A percentile compares a stretch with the other conserved stretches of the same genome.
Evolutionary conservation across 352 stramenopile genomes (phyloP).

Genomic region (Phytophthora kernoviae): DNA sequence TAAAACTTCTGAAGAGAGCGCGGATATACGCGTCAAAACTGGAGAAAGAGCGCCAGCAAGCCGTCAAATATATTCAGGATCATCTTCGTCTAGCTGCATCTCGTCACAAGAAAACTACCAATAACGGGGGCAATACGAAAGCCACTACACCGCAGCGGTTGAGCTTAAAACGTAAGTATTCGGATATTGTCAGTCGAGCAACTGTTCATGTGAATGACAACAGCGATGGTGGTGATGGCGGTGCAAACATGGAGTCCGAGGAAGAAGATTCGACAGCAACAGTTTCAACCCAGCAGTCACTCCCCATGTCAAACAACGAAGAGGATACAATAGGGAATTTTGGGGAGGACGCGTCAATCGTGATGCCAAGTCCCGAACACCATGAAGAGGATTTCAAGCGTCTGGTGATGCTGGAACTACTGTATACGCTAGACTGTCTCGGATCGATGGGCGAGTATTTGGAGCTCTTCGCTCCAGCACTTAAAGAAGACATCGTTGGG

Average conservation of each 20-base stretch:
- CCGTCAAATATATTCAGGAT: constrained; percentile 83
- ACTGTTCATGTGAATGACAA: constrained; percentile 23
- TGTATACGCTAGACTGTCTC: constrained; percentile 86
- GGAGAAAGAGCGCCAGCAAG: constrained; percentile 65
- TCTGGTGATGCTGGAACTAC: constrained; percentile 80
- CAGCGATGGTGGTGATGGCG: constrained; percentile 20
- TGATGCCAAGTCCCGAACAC: constrained; percentile 38
- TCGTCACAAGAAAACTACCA: constrained; percentile 41
- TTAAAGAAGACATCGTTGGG: constrained; percentile 85
- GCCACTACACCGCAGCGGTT: constrained; percentile 27
- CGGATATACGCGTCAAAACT: constrained; percentile 81
- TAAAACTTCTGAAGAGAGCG: constrained; percentile 76
- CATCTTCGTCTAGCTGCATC: constrained; percentile 42
- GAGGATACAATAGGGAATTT: constrained; percentile 31
- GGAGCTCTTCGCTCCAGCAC: constrained; percentile 79
- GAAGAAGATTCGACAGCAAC: constrained; percentile 21
- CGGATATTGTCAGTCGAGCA: constrained; percentile 30
- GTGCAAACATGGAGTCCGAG: constrained; percentile 23
- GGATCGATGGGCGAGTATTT: constrained; percentile 86
- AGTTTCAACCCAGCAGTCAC: constrained; percentile 22
- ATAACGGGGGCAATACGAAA: constrained; percentile 19
- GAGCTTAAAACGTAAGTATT: constrained; percentile 53
- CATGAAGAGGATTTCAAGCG: constrained; percentile 84
- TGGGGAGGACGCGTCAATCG: constrained; percentile 30
- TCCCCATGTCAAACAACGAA: constrained; percentile 23